A percentile compares a stretch with the other conserved stretches of the same genome.
phyloP scores from a whole-genome alignment of 2,329 filamentous ascomycete species.

The Aspergillus sp. region DNA sequence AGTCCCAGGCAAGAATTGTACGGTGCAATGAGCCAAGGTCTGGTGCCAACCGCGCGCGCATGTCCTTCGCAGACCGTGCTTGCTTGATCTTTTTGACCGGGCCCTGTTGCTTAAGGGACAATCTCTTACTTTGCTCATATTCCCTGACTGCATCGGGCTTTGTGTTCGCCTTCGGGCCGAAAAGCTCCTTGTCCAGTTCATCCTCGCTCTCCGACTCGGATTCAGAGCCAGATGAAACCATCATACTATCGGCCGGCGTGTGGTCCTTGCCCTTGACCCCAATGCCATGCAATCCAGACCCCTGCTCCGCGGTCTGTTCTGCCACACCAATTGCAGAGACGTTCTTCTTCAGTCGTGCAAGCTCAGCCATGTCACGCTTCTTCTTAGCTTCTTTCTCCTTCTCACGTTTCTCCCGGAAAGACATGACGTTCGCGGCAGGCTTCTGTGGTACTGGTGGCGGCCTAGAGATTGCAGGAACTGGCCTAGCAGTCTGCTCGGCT shows the following conservation, averaged over 20 bases:
- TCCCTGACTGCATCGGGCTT: slow-evolving; percentile 34
- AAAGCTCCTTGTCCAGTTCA: slow-evolving; percentile 62
- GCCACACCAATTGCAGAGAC: slow-evolving; percentile 41
- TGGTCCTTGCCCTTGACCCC: slow-evolving; percentile 72
- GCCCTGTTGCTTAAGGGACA: slow-evolving; percentile 49
- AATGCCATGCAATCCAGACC: slow-evolving; percentile 65
- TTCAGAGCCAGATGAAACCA: slow-evolving; percentile 62
- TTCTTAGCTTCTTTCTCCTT: slow-evolving; percentile 66
- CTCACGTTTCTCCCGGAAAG: slow-evolving; percentile 65
- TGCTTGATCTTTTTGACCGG: slow-evolving; percentile 79
- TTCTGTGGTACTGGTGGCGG: slow-evolving; percentile 18
- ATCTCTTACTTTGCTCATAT: slow-evolving; percentile 39
- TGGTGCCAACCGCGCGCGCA: slow-evolving; percentile 83
- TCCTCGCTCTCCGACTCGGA: slow-evolving; percentile 68
- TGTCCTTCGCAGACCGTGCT: slow-evolving; percentile 77
- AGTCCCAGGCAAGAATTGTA: slow-evolving; percentile 85
- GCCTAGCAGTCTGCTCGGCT: slow-evolving; percentile 15
- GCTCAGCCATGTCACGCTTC: slow-evolving; percentile 60
- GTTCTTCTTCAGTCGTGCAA: slow-evolving; percentile 58
- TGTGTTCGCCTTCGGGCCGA: slow-evolving; percentile 37
- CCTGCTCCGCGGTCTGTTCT: slow-evolving; percentile 59
- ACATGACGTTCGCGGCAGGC: slow-evolving; percentile 33
- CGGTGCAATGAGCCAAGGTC: slow-evolving; percentile 78
- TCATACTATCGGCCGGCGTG: slow-evolving; percentile 67
- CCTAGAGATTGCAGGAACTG: slow-evolving; percentile 17